phyloP scores from a whole-genome alignment of 2,329 filamentous ascomycete genomes.

The Stagonosporopsis cucurbitacearum region DNA sequence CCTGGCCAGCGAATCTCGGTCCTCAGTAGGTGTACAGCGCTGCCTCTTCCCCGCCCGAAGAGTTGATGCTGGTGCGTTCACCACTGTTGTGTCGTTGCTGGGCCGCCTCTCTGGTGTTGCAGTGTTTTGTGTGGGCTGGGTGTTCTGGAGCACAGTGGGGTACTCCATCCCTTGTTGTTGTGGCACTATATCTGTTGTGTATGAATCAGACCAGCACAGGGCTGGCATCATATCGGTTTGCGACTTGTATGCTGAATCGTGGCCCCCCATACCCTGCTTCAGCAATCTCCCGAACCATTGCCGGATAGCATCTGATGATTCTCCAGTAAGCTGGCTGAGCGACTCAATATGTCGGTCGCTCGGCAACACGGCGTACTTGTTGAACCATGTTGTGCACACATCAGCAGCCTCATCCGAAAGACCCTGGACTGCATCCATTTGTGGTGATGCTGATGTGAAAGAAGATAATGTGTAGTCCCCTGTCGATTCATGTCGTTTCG shows the following conservation, averaged over 20 bases:
- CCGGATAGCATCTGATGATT: slow-evolving; percentile 41
- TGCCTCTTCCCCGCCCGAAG: slow-evolving; percentile 44
- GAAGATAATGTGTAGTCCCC: slow-evolving; percentile 36
- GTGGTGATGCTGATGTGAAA: slow-evolving; percentile 25
- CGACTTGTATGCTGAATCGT: slow-evolving; percentile 49
- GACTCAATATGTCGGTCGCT: slow-evolving; percentile 47
- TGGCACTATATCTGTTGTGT: slow-evolving; percentile 23
- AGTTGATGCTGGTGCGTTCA: slow-evolving; percentile 20
- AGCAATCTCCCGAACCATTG: slow-evolving; percentile 47
- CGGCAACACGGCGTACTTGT: slow-evolving; percentile 46
- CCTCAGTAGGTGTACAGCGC: slow-evolving; percentile 43
- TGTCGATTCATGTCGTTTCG: slow-evolving; percentile 41
- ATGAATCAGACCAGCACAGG: slow-evolving; percentile 30
- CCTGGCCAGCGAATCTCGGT: slow-evolving; percentile 36
- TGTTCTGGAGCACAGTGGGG: slow-evolving; percentile 4
- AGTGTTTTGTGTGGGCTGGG: slow-evolving; percentile 14
- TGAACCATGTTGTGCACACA: slow-evolving; percentile 48
- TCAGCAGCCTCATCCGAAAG: slow-evolving; percentile 47
- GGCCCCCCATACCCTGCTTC: slow-evolving; percentile 46
- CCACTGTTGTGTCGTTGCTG: slow-evolving; percentile 27
- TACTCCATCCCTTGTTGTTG: slow-evolving; percentile 9
- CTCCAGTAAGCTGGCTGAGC: slow-evolving; percentile 45
- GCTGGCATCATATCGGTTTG: slow-evolving; percentile 40
- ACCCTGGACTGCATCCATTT: slow-evolving; percentile 24
- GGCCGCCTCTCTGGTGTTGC: slow-evolving; percentile 24